phyloP scores from a whole-genome alignment of 225 moss, liverwort and hornwort genomes.

The Marchantia paleacea region DNA sequence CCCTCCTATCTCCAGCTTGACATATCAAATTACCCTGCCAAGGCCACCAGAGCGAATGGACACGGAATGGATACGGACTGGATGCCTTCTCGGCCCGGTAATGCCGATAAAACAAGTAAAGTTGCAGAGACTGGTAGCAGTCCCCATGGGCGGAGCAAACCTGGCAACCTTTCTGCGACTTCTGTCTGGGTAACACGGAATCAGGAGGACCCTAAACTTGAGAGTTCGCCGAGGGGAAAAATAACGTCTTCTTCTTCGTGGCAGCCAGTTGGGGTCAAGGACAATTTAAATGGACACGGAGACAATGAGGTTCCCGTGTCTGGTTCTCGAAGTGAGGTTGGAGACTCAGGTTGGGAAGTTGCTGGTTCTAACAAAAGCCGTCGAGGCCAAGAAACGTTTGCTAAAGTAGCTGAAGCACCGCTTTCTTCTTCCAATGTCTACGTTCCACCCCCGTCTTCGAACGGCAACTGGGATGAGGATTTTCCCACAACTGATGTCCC shows the following conservation, averaged over 20 bases:
- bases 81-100: background rate
- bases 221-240: background rate
- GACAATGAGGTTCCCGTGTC: conserved; percentile 5
- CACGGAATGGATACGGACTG: background rate
- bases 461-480: conserved; percentile 28
- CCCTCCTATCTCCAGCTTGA: background rate
- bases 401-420: background rate
- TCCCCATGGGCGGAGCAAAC: conserved; percentile 29
- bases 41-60: conserved; percentile 10
- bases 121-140: conserved; percentile 14
- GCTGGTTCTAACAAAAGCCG: conserved; percentile 20
- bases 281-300: conserved; percentile 10
- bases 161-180: conserved; percentile 24
- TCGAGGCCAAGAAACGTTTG: background rate
- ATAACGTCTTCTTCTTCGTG: conserved; percentile 22
- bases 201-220: conserved; percentile 15
- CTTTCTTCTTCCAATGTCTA: background rate
- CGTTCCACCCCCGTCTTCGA: conserved; percentile 1
- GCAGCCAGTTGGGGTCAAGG: conserved; percentile 26
- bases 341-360: conserved; percentile 33
- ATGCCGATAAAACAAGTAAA: conserved; percentile 18
- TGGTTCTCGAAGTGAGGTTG: background rate
- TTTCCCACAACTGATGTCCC: background rate
- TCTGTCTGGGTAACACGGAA: conserved; percentile 21
- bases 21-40: background rate